Evolutionary conservation across 1,139 yeast genomes (phyloP).

Genomic region (Geotrichum restrictum): DNA sequence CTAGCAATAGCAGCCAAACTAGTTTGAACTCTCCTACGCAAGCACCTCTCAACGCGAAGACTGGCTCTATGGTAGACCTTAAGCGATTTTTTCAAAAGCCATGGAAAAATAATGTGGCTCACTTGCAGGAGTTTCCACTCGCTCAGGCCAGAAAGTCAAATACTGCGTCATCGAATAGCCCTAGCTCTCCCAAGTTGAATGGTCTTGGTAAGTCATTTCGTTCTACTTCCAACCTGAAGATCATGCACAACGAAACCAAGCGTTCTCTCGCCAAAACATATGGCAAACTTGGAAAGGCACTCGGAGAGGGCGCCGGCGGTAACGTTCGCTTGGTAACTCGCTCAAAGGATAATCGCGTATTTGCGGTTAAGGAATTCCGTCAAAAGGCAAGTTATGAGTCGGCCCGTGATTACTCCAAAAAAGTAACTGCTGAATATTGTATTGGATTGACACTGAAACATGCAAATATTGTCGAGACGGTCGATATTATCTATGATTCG

Average conservation of each 20-base stretch:
- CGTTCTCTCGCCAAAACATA: conserved; percentile 67
- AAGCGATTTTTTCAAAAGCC: conserved; percentile 36
- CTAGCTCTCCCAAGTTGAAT: conserved; percentile 9
- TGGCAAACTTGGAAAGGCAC: conserved; percentile 74
- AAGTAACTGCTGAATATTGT: conserved; percentile 93
- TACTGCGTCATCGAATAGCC: conserved; percentile 7
- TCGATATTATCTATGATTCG: conserved; percentile 86
- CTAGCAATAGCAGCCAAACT: conserved; percentile 6
- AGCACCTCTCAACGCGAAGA: background rate
- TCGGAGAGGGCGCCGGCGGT: conserved; percentile 98
- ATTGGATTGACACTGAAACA: conserved; percentile 88
- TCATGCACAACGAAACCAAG: conserved; percentile 22
- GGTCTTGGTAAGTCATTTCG: conserved; percentile 6
- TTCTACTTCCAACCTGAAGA: conserved; percentile 5
- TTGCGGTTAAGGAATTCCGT: conserved; percentile 92
- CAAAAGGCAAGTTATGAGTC: conserved; percentile 71
- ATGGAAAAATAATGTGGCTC: conserved; percentile 26
- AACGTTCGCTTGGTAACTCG: conserved; percentile 74
- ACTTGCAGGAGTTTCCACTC: conserved; percentile 13
- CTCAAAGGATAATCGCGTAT: conserved; percentile 61
- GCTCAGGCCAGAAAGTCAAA: conserved; percentile 1
- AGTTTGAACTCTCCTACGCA: background rate
- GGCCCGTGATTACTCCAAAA: conserved; percentile 83
- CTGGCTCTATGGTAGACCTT: conserved; percentile 30
- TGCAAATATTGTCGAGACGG: conserved; percentile 85